Evolutionary conservation across 225 moss, liverwort and hornwort genomes (phyloP).

Genomic region (Physcomitrium patens): DNA sequence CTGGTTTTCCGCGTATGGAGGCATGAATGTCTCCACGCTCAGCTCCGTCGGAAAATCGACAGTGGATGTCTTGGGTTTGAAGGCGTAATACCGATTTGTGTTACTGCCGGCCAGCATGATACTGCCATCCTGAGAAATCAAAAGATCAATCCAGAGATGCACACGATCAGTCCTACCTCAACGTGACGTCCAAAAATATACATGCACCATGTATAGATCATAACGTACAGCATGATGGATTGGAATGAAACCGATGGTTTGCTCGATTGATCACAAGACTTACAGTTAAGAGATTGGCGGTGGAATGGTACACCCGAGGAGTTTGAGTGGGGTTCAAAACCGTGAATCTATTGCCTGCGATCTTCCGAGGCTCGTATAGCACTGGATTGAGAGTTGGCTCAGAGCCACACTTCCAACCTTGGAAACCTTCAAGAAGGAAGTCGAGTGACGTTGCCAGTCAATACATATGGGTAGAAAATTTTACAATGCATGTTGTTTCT

Average conservation of each 20-base stretch:
- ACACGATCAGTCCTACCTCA: not conserved
- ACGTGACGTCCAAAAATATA: no score
- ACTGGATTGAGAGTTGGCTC: not conserved
- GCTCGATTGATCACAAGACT: not conserved
- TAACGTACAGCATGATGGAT: no score
- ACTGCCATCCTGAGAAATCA: constrained; percentile 16
- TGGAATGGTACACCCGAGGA: constrained; percentile 21
- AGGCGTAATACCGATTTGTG: not conserved
- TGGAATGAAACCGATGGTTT: not conserved
- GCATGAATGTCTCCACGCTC: constrained; percentile 27
- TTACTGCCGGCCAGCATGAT: constrained; percentile 36
- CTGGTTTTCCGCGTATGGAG: constrained; percentile 17
- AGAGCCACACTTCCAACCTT: constrained; percentile 11
- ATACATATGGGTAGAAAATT: not conserved
- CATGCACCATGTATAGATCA: not conserved
- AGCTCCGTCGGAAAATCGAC: constrained; percentile 22
- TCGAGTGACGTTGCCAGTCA: not conserved
- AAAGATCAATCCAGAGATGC: not conserved
- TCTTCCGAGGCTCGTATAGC: not conserved
- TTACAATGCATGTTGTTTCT: not conserved
- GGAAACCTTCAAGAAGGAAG: not conserved
- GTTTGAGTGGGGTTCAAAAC: not conserved
- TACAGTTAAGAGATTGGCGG: constrained; percentile 19
- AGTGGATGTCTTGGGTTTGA: not conserved
- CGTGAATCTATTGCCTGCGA: not conserved